phyloP scores from a whole-genome alignment of 2,329 filamentous ascomycete genomes.

The Elsinoe necatrix region DNA sequence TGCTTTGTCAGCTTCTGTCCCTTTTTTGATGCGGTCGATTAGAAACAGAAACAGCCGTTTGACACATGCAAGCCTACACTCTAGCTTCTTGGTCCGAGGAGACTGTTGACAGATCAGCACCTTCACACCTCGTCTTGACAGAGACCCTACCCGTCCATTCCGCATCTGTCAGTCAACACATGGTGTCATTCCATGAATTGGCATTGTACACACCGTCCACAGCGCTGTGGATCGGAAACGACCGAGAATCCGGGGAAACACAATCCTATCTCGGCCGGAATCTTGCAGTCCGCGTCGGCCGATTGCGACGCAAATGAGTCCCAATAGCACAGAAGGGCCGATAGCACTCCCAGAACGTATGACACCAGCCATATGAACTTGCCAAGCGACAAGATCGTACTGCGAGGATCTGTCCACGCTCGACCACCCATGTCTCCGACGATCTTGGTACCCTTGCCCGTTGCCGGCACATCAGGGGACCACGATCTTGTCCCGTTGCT shows the following conservation, averaged over 20 bases:
- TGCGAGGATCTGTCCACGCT: too few species aligned
- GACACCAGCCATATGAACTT: not conserved
- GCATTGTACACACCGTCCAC: not conserved
- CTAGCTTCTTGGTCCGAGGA: not conserved
- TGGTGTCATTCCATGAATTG: not conserved
- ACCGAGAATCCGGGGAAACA: not conserved
- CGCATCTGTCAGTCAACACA: not conserved
- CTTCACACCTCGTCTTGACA: not conserved
- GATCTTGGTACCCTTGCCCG: constrained; percentile 6
- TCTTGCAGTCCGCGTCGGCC: not conserved
- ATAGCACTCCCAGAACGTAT: not conserved
- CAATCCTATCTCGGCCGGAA: not conserved
- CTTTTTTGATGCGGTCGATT: not conserved
- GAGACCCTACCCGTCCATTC: not conserved
- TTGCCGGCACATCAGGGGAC: not conserved
- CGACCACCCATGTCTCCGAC: not conserved
- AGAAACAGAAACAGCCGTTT: not conserved
- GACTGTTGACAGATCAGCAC: not conserved
- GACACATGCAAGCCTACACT: not conserved
- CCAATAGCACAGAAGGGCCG: not conserved
- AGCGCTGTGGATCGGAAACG: not conserved
- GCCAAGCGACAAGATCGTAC: not conserved
- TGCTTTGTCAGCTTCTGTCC: not conserved
- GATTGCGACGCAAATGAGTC: not conserved
- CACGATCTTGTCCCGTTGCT: not conserved